These are phyloP conservation scores for Lactuca sativa DNA, from an alignment of 129 eudicot species.

Conservation along the genomic window DNA sequence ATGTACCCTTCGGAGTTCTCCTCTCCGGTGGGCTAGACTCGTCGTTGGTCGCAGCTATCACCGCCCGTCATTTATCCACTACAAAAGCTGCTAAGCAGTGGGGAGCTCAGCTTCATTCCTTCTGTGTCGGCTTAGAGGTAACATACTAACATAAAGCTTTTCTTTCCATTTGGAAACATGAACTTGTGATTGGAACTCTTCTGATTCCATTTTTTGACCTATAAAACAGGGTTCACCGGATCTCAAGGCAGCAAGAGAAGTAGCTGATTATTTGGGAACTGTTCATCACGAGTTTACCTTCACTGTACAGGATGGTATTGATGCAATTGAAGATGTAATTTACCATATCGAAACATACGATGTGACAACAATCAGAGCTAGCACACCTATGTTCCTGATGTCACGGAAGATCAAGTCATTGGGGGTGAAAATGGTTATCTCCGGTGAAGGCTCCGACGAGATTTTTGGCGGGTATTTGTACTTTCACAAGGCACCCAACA, in stretches of 20 bases:
- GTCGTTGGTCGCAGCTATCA: constrained; percentile 75
- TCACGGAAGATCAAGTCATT: constrained; percentile 90
- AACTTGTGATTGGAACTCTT: no score
- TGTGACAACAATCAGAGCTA: constrained; percentile 83
- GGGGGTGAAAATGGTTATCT: constrained; percentile 91
- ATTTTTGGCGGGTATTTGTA: constrained; percentile 89
- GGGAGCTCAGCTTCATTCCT: constrained; percentile 94
- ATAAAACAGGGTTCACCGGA: constrained; percentile 74
- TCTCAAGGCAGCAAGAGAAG: constrained; percentile 82
- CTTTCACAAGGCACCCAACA: constrained; percentile 96
- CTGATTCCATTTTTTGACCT: background rate
- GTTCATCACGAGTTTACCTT: constrained; percentile 86
- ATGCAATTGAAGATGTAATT: constrained; percentile 93
- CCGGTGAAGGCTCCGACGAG: constrained; percentile 98
- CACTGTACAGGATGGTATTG: constrained; percentile 95
- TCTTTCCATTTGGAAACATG: no score
- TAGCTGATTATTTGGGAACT: constrained; percentile 88
- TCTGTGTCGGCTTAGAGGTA: constrained; percentile 92
- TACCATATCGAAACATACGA: constrained; percentile 88
- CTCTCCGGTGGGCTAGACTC: constrained; percentile 93
- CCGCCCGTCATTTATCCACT: constrained; percentile 75
- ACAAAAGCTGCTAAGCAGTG: constrained; percentile 86
- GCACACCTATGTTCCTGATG: constrained; percentile 97
- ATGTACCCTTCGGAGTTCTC: constrained; percentile 94
- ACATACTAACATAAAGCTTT: constrained; percentile 14